Conservation (phyloP, 441 rosid species). For the Gossypium aridum region DNA sequence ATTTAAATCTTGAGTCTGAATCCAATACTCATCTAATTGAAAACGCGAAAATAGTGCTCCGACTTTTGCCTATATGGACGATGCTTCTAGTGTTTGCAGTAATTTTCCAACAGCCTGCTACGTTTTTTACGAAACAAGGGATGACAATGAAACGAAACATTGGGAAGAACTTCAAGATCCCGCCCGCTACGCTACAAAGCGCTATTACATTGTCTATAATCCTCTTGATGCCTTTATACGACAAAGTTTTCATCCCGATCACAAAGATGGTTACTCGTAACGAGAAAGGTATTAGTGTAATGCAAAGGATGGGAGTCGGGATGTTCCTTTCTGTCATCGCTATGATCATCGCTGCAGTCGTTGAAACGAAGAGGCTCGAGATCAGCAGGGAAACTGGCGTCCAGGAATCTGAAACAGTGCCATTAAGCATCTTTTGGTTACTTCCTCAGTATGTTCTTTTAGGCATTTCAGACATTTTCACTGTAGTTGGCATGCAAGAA, state of each 20-base stretch:
- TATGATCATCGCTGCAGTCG: constrained; percentile 70
- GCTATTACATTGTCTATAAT: constrained; percentile 76
- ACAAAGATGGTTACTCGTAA: constrained; percentile 33
- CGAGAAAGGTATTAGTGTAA: constrained; percentile 50
- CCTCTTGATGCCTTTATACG: constrained; percentile 79
- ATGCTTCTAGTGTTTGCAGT: constrained; percentile 86
- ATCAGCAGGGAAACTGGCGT: constrained; percentile 25
- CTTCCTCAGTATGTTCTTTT: constrained; percentile 78
- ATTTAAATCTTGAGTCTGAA: constrained; percentile 17
- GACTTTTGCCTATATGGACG: constrained; percentile 82
- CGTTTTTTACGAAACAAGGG: constrained; percentile 93
- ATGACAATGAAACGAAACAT: constrained; percentile 76
- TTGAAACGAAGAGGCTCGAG: constrained; percentile 58
- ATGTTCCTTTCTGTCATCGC: constrained; percentile 79
- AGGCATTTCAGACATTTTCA: constrained; percentile 84
- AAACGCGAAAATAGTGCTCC: constrained; percentile 40
- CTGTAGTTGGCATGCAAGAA: constrained; percentile 96
- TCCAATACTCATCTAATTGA: constrained; percentile 18
- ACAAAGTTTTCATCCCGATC: constrained; percentile 51
- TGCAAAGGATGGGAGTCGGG: constrained; percentile 87
- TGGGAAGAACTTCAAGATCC: constrained; percentile 68
- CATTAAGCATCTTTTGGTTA: constrained; percentile 71
- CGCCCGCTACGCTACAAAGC: constrained; percentile 90
- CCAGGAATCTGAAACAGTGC: constrained; percentile 21
- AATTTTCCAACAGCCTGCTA: constrained; percentile 78